phyloP scores from a whole-genome alignment of 768 basidiomycete genomes.

The Flagelloscypha sp. region DNA sequence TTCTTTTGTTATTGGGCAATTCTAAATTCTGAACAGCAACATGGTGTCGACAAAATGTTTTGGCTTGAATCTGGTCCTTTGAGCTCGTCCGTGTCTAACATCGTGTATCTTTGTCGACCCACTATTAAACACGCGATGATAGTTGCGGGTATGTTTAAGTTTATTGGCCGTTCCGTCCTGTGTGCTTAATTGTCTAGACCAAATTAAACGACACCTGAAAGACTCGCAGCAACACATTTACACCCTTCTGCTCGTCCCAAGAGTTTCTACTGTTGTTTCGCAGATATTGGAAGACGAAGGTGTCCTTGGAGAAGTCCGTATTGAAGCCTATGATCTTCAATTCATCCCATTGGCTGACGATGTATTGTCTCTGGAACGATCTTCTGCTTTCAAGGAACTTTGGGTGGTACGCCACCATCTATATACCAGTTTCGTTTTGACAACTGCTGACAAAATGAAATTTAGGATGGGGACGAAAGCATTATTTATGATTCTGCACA shows the following conservation, averaged over 20 bases:
- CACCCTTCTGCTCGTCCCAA: slow-evolving; percentile 81
- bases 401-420: slow-evolving; percentile 63
- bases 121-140: slow-evolving; percentile 78
- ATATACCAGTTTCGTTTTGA: slow-evolving; percentile 2
- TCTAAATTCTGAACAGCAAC: slow-evolving; percentile 50
- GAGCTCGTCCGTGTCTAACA: slow-evolving; percentile 73
- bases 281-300: slow-evolving; percentile 91
- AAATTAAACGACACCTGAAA: slow-evolving; percentile 75
- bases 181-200: slow-evolving; percentile 51
- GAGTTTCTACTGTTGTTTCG: slow-evolving; percentile 77
- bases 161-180: slow-evolving; percentile 8
- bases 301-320: slow-evolving; percentile 89
- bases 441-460: slow-evolving; percentile 5
- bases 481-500: slow-evolving; percentile 83
- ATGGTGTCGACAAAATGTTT: slow-evolving; percentile 99
- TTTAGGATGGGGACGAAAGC: slow-evolving; percentile 90
- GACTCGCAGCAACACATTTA: slow-evolving; percentile 74
- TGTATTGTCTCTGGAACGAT: slow-evolving; percentile 83
- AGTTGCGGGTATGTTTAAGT: slow-evolving; percentile 68
- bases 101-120: slow-evolving; percentile 90
- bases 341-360: slow-evolving; percentile 93
- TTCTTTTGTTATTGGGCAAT: not conserved
- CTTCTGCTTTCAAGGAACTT: slow-evolving; percentile 78
- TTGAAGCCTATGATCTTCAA: slow-evolving; percentile 84
- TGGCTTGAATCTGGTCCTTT: slow-evolving; percentile 93